These are phyloP conservation scores for Mucor plumbeus DNA, from an alignment of 371 early-diverging fungal genomes.

Conservation along the genomic window DNA sequence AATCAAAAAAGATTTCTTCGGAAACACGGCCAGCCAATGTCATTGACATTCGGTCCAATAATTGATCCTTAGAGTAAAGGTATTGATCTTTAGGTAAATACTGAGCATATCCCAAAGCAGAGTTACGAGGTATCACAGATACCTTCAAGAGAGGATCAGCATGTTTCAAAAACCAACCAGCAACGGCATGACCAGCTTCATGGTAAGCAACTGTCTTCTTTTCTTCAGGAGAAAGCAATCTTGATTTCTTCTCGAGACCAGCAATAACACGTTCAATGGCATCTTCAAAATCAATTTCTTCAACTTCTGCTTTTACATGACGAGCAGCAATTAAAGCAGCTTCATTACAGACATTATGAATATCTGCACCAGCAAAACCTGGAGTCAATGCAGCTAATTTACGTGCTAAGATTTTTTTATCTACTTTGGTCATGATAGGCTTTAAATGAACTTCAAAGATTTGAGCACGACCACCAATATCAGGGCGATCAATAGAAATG, in stretches of 20 bases:
- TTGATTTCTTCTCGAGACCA: slow-evolving; percentile 96
- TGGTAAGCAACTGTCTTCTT: slow-evolving; percentile 98
- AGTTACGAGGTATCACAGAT: slow-evolving; percentile 96
- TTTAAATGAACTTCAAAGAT: slow-evolving; percentile 96
- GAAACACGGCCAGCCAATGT: slow-evolving; percentile 94
- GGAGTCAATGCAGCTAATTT: slow-evolving; percentile 94
- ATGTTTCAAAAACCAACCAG: slow-evolving; percentile 95
- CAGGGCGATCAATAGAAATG: slow-evolving; percentile 95
- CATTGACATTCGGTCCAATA: slow-evolving; percentile 97
- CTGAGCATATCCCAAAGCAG: slow-evolving; percentile 97
- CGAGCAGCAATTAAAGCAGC: slow-evolving; percentile 97
- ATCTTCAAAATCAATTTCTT: slow-evolving; percentile 89
- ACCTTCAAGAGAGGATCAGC: slow-evolving; percentile 97
- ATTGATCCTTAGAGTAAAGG: slow-evolving; percentile 89
- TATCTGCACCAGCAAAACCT: slow-evolving; percentile 97
- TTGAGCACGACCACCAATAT: slow-evolving; percentile 92
- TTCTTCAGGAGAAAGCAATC: slow-evolving; percentile 94
- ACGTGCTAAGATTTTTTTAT: slow-evolving; percentile 72
- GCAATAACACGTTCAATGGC: slow-evolving; percentile 98
- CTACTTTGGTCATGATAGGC: slow-evolving; percentile 89
- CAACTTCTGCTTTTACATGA: slow-evolving; percentile 69
- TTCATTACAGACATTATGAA: slow-evolving; percentile 98
- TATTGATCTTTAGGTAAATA: slow-evolving; percentile 97
- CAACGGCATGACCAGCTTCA: slow-evolving; percentile 98
- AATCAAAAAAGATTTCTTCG: slow-evolving; percentile 91